Conservation (phyloP, 2,329 filamentous ascomycete species). For the Rasamsonia emersonii region DNA sequence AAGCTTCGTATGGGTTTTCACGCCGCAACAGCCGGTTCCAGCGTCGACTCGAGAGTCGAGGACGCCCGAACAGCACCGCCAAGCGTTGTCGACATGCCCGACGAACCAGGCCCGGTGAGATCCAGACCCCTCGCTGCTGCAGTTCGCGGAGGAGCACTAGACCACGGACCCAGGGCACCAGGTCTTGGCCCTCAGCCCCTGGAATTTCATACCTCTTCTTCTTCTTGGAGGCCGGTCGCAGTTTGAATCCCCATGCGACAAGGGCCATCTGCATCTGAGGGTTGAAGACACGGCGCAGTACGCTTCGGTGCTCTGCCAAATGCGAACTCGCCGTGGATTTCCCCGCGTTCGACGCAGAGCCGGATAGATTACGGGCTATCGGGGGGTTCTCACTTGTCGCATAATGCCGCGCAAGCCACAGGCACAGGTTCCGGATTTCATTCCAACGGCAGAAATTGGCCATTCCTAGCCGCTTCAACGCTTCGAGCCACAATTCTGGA, state of each 20-base stretch:
- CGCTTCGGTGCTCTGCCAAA: conserved; percentile 12
- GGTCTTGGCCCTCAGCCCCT: conserved; percentile 12
- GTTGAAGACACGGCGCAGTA: conserved; percentile 35
- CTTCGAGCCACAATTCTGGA: conserved; percentile 46
- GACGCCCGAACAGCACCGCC: conserved; percentile 26
- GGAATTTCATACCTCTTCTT: conserved; percentile 13
- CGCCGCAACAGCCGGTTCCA: conserved; percentile 28
- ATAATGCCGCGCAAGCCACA: conserved; percentile 44
- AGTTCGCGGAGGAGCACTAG: conserved; percentile 31
- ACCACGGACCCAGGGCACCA: conserved; percentile 32
- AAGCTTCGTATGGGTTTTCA: conserved; percentile 25
- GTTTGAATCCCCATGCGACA: conserved; percentile 42
- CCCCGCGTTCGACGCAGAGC: conserved; percentile 7
- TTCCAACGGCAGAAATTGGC: conserved; percentile 43
- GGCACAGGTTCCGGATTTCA: conserved; percentile 43
- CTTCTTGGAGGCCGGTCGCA: conserved; percentile 19
- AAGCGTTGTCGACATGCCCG: conserved; percentile 28
- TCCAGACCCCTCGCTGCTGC: conserved; percentile 25
- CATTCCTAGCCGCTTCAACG: conserved; percentile 54
- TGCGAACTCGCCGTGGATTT: background rate
- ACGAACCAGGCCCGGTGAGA: conserved; percentile 21
- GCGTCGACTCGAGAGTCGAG: conserved; percentile 19
- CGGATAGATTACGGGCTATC: conserved; percentile 8
- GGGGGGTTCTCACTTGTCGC: conserved; percentile 9
- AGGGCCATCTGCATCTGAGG: conserved; percentile 38